A percentile compares a stretch with the other conserved stretches of the same genome.
These are phyloP conservation scores for Flaveria linearis DNA, from an alignment of 129 eudicot species.

Conservation along the genomic window DNA sequence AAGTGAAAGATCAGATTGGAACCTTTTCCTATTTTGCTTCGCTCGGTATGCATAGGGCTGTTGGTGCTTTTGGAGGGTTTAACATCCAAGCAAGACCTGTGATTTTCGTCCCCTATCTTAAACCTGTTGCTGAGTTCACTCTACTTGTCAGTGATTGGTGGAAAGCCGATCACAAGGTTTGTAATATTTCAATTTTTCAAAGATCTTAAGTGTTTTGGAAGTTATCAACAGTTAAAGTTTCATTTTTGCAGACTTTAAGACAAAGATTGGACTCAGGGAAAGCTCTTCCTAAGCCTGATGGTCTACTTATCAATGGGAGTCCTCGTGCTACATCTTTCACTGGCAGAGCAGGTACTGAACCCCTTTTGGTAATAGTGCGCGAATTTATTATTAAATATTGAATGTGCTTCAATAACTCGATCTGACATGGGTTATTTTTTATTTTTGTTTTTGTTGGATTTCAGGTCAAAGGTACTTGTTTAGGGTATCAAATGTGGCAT, in stretches of 20 bases:
- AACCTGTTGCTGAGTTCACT: slow-evolving; percentile 63
- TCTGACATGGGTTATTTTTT: slow-evolving; percentile 9
- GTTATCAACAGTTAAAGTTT: not conserved
- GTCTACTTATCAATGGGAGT: slow-evolving; percentile 67
- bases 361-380: not conserved
- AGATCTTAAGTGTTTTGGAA: not conserved
- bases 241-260: slow-evolving; percentile 44
- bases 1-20: slow-evolving; percentile 91
- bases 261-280: slow-evolving; percentile 53
- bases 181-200: slow-evolving; percentile 10
- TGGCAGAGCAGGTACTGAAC: slow-evolving; percentile 48
- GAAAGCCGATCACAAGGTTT: slow-evolving; percentile 75
- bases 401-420: not conserved
- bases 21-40: slow-evolving; percentile 69
- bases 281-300: slow-evolving; percentile 58
- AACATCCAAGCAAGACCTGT: slow-evolving; percentile 56
- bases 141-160: slow-evolving; percentile 78
- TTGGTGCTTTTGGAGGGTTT: slow-evolving; percentile 77
- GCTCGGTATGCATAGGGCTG: slow-evolving; percentile 71
- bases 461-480: slow-evolving; percentile 78
- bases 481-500: slow-evolving; percentile 79
- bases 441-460: slow-evolving; percentile 2
- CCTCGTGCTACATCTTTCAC: slow-evolving; percentile 44
- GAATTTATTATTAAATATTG: not conserved
- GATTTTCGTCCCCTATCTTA: slow-evolving; percentile 65